A percentile compares a stretch with the other conserved stretches of the same genome.
These are phyloP conservation scores for Micractinium conductrix DNA, from an alignment of 139 green algal species.

Conservation along the genomic window DNA sequence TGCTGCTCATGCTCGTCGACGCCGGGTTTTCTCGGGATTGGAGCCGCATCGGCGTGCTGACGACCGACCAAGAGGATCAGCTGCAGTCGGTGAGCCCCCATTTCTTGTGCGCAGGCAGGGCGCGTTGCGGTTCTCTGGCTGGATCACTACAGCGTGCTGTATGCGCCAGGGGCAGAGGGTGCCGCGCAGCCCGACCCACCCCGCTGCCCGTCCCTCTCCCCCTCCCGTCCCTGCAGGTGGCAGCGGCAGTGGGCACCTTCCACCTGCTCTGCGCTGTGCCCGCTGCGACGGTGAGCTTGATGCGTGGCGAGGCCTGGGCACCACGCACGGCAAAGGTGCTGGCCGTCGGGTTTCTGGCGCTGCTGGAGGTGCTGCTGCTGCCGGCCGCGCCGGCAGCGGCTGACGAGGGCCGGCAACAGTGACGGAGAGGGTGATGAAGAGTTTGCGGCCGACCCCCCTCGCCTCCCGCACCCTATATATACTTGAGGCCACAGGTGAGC, in stretches of 20 bases:
- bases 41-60: slow-evolving; percentile 56
- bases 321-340: slow-evolving; percentile 16
- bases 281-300: slow-evolving; percentile 6
- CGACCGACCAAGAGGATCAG: slow-evolving; percentile 32
- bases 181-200: not conserved
- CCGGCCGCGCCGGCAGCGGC: too few species aligned
- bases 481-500: too few species aligned
- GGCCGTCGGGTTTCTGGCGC: slow-evolving; percentile 14
- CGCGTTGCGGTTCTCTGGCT: not conserved
- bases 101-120: too few species aligned
- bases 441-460: too few species aligned
- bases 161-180: not conserved
- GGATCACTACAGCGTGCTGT: not conserved
- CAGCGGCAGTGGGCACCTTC: not conserved
- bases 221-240: not conserved
- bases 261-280: slow-evolving; percentile 7
- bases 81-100: slow-evolving; percentile 5
- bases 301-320: slow-evolving; percentile 9
- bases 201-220: not conserved
- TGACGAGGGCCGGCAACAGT: too few species aligned
- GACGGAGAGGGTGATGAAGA: too few species aligned
- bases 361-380: slow-evolving; percentile 31
- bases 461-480: too few species aligned
- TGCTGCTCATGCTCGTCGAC: slow-evolving; percentile 45
- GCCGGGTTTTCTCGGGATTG: slow-evolving; percentile 55